Evolutionary conservation across 306 rosid genomes (phyloP).

Genomic region (Lupinus albus): DNA sequence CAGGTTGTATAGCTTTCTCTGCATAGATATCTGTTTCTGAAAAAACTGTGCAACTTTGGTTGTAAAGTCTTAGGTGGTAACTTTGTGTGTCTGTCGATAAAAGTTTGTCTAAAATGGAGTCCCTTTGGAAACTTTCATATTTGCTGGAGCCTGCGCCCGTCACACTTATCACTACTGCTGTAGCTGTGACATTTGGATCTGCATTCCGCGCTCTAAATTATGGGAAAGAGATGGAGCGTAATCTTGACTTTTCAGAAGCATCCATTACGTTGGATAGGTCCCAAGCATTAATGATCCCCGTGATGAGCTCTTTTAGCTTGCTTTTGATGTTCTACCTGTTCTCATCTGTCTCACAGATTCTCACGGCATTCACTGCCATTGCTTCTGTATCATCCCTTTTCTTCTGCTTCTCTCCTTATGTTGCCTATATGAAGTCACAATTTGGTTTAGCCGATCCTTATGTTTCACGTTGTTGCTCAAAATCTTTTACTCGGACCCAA

Average conservation of each 20-base stretch:
- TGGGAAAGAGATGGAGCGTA: slow-evolving; percentile 96
- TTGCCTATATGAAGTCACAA: slow-evolving; percentile 65
- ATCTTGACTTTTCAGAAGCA: slow-evolving; percentile 76
- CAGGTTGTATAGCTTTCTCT: slow-evolving; percentile 80
- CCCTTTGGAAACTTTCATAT: slow-evolving; percentile 77
- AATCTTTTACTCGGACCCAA: slow-evolving; percentile 80
- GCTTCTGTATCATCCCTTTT: slow-evolving; percentile 84
- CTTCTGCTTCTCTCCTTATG: slow-evolving; percentile 81
- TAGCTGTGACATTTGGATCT: slow-evolving; percentile 88
- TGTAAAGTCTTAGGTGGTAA: slow-evolving; percentile 28
- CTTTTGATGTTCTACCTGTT: slow-evolving; percentile 97
- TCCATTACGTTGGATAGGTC: slow-evolving; percentile 89
- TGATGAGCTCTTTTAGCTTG: slow-evolving; percentile 95
- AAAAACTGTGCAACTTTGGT: slow-evolving; percentile 65
- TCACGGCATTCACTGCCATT: slow-evolving; percentile 85
- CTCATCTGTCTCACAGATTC: slow-evolving; percentile 89
- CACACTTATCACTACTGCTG: slow-evolving; percentile 79
- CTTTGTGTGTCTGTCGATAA: slow-evolving; percentile 36
- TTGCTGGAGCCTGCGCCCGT: slow-evolving; percentile 94
- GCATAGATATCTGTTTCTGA: slow-evolving; percentile 37
- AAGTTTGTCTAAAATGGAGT: slow-evolving; percentile 61
- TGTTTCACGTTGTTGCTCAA: slow-evolving; percentile 94
- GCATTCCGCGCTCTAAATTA: slow-evolving; percentile 93
- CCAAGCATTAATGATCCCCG: slow-evolving; percentile 95
- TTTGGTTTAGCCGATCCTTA: slow-evolving; percentile 84